Evolutionary conservation across 2,329 filamentous ascomycete genomes (phyloP).

Genomic region (Ceratocystis colombiana): DNA sequence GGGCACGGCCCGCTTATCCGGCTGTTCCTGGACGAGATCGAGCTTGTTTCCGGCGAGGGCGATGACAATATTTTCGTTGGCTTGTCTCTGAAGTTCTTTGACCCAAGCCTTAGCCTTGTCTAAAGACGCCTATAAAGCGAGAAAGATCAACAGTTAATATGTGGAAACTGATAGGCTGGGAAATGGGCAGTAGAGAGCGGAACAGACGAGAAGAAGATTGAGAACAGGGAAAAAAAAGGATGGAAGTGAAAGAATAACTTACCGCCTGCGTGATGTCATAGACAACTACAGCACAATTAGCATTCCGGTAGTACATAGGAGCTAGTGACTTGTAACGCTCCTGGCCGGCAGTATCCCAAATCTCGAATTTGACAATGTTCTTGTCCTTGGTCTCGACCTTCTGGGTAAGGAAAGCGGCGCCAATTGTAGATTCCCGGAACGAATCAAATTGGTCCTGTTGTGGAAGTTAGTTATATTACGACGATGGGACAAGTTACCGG

Average conservation of each 20-base stretch:
- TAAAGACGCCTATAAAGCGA: constrained; percentile 61
- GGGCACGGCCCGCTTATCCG: constrained; percentile 86
- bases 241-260: constrained; percentile 35
- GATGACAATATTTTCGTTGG: constrained; percentile 99
- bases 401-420: constrained; percentile 96
- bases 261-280: constrained; percentile 99
- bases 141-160: constrained; percentile 24
- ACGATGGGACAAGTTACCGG: background rate
- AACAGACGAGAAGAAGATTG: constrained; percentile 16
- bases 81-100: constrained; percentile 95
- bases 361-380: constrained; percentile 99
- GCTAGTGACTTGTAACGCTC: constrained; percentile 98
- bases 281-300: constrained; percentile 97
- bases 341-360: constrained; percentile 98
- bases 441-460: constrained; percentile 91
- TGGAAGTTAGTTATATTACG: background rate
- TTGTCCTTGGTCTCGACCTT: constrained; percentile 96
- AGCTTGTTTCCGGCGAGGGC: constrained; percentile 96
- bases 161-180: background rate
- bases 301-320: constrained; percentile 99
- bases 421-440: constrained; percentile 95
- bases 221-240: background rate
- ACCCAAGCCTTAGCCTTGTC: constrained; percentile 99
- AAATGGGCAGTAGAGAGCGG: background rate
- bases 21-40: constrained; percentile 86